These are phyloP conservation scores for Trifolium repens DNA, from an alignment of 306 rosid genomes.

Conservation along the genomic window DNA sequence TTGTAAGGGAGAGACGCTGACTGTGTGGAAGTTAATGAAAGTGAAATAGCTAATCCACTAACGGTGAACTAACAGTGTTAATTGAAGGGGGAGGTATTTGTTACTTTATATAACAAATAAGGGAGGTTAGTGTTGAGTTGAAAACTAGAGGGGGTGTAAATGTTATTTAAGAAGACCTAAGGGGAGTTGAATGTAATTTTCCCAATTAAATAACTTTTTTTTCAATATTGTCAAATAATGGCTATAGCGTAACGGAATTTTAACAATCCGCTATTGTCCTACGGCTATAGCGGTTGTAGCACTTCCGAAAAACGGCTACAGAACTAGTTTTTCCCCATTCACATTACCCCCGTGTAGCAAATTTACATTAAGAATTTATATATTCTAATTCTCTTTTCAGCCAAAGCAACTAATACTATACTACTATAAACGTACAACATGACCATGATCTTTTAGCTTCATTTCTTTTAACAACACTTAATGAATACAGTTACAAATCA, in stretches of 20 bases:
- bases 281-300: neutral
- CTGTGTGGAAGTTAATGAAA: too few species aligned
- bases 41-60: too few species aligned
- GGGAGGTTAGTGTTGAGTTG: too few species aligned
- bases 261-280: neutral
- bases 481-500: neutral
- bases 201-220: too few species aligned
- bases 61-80: too few species aligned
- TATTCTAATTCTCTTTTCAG: neutral
- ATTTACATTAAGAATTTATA: constrained; percentile 7
- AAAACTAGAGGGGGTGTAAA: too few species aligned
- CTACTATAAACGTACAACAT: neutral
- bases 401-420: neutral
- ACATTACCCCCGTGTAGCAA: neutral
- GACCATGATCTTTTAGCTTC: neutral
- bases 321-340: neutral
- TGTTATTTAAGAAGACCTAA: too few species aligned
- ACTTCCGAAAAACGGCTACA: neutral
- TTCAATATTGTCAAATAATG: neutral
- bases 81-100: too few species aligned
- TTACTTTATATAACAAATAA: too few species aligned
- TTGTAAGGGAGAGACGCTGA: too few species aligned
- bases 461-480: constrained; percentile 4
- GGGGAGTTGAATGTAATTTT: too few species aligned
- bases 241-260: neutral